Conservation (phyloP, 352 stramenopile species). For the Phytophthora capsici region DNA sequence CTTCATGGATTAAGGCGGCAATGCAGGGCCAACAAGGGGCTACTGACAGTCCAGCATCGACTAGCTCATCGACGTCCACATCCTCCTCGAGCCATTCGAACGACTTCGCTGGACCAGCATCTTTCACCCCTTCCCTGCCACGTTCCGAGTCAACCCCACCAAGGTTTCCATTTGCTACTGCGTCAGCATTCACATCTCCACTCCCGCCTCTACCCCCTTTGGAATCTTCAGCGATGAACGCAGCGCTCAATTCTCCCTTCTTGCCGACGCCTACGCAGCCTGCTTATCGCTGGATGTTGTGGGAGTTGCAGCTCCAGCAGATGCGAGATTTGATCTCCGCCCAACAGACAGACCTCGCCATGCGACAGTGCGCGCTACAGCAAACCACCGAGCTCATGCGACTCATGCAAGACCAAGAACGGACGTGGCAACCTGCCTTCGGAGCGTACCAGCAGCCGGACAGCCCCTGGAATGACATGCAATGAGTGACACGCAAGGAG, state of each 20-base stretch:
- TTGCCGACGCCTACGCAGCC: conserved; percentile 7
- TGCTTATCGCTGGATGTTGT: conserved; percentile 23
- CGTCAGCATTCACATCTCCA: not conserved
- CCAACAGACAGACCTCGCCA: conserved; percentile 25
- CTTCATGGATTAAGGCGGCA: conserved; percentile 27
- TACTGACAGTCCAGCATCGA: not conserved
- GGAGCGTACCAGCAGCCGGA: conserved; percentile 5
- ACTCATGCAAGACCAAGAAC: conserved; percentile 21
- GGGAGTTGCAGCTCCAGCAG: conserved; percentile 29
- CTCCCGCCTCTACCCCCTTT: conserved; percentile 6
- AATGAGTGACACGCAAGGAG: not conserved
- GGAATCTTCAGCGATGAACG: not conserved
- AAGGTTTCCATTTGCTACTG: not conserved
- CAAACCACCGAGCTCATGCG: conserved; percentile 28
- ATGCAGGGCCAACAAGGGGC: conserved; percentile 8
- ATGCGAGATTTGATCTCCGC: conserved; percentile 21
- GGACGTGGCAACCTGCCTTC: conserved; percentile 1
- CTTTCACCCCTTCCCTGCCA: not conserved
- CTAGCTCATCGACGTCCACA: not conserved
- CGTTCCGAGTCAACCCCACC: conserved; percentile 1
- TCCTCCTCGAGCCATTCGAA: not conserved
- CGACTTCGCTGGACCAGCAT: not conserved
- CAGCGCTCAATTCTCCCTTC: conserved; percentile 6
- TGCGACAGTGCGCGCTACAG: conserved; percentile 22
- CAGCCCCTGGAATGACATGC: conserved; percentile 1